Conservation (phyloP, 2,329 filamentous ascomycete species). For the Sporothrix variecibatus region DNA sequence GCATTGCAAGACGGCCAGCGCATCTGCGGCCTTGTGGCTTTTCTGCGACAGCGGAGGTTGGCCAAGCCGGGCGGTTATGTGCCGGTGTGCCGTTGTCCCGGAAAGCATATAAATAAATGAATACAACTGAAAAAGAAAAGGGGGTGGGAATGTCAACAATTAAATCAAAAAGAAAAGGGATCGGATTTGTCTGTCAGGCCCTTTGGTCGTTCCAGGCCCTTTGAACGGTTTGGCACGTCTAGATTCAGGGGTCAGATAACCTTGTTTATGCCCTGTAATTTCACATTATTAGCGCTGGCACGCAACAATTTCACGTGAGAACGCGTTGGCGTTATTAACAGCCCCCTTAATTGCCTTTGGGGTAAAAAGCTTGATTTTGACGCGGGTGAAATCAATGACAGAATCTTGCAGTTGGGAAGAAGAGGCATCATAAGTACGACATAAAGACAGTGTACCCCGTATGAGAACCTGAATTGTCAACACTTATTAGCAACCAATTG, state of each 20-base stretch:
- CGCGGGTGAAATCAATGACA: background rate
- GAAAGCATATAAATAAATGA: background rate
- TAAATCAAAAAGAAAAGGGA: background rate
- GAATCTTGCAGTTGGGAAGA: background rate
- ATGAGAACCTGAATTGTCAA: background rate
- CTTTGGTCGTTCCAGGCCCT: background rate
- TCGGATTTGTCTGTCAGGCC: background rate
- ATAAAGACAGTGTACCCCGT: too few relatives aligned
- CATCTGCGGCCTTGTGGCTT: background rate
- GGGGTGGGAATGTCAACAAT: background rate
- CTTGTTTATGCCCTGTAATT: background rate
- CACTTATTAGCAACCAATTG: background rate
- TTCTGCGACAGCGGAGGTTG: background rate
- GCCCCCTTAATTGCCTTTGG: background rate
- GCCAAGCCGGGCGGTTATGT: background rate
- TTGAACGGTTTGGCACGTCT: background rate
- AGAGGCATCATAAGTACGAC: background rate
- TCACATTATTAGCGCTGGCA: background rate
- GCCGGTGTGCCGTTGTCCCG: background rate
- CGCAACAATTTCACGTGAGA: background rate
- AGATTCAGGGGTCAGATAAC: background rate
- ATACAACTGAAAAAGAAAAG: background rate
- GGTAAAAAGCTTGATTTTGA: background rate
- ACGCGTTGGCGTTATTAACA: background rate
- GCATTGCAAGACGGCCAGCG: background rate